Conservation (phyloP, 768 basidiomycete species). For the Lactifluus piperatus region DNA sequence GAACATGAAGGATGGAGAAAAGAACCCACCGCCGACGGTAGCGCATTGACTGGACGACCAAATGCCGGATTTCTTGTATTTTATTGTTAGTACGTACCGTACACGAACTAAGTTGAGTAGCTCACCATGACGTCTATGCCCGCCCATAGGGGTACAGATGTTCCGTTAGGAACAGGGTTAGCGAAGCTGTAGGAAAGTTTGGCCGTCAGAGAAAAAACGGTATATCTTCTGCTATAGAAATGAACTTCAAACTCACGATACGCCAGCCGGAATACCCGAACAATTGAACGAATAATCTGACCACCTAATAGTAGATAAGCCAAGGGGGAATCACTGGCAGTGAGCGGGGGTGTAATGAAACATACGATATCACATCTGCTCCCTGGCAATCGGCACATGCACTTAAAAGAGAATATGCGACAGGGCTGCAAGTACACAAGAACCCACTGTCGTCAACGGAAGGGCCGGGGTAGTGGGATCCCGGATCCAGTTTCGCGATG, state of each 20-base stretch:
- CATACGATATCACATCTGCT: too few species aligned
- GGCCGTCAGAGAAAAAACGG: background rate
- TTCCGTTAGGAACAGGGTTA: constrained; percentile 2
- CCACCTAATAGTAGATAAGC: background rate
- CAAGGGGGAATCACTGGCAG: too few species aligned
- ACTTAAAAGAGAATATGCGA: too few species aligned
- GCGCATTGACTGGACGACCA: background rate
- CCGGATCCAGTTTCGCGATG: too few species aligned
- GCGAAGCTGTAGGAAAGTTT: background rate
- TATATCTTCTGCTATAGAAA: background rate
- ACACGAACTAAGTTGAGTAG: background rate
- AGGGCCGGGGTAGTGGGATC: too few species aligned
- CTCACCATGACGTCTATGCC: background rate
- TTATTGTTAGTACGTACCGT: background rate
- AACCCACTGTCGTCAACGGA: too few species aligned
- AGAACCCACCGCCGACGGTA: background rate
- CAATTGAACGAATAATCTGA: background rate
- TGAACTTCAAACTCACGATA: background rate
- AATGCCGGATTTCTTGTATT: background rate
- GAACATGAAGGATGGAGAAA: background rate
- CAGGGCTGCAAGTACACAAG: too few species aligned
- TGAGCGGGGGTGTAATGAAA: too few species aligned
- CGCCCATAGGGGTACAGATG: constrained; percentile 1
- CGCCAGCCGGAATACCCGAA: background rate
- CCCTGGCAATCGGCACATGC: too few species aligned